Evolutionary conservation across 2,329 filamentous ascomycete species (phyloP), one percentile per base, ranked within the genome.

Genomic region (Fusarium sacchari): DNA sequence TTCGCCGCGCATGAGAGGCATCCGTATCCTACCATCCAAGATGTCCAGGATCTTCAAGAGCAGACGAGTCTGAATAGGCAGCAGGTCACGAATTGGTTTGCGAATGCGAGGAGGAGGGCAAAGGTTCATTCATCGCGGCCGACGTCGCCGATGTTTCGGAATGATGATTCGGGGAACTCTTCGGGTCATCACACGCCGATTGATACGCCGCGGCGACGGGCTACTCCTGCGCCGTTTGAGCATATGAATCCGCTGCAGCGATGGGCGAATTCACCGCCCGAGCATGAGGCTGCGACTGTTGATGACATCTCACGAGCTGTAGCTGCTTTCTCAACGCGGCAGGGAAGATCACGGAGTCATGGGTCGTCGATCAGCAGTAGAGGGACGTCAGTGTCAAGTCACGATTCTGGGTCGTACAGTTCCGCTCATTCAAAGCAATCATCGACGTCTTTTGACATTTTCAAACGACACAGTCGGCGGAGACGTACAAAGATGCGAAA

Each of bases 81-180:
- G 17, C 94, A 97, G 79, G 94, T 97, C 64, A 91, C 90, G 22
- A 97, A 96, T 80, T 97, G 94, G 94, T 89, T 97, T 52, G 94
- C 94, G 59, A 97, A 97, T 81, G 93, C 94, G 57, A 90, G 94
- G 49, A 89, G 94, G 62, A 88, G 94, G 69, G 91, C 92, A 74
- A 97, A 96, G 83, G 89, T 55, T 86, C 67, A 73, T 20, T n/a
- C 42, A 1, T 73, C 83, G 81, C 20, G 85, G 22, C 60, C 66
- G 20, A 60, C 69, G 2, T 74, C 72, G 4, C 72, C 71, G 5
- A 73, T 73, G 71, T 74, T 73, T 37, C 69, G 70, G 7, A 58
- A 69, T 24, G 70, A 72, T 24, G 71, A 72, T 30, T 64, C 72
- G 7, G 59, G 62, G 4, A 60, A 74, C 4, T 74, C 72, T 47